Conservation (phyloP, 768 basidiomycete genomes). For the Mrakia hoshinonis region DNA sequence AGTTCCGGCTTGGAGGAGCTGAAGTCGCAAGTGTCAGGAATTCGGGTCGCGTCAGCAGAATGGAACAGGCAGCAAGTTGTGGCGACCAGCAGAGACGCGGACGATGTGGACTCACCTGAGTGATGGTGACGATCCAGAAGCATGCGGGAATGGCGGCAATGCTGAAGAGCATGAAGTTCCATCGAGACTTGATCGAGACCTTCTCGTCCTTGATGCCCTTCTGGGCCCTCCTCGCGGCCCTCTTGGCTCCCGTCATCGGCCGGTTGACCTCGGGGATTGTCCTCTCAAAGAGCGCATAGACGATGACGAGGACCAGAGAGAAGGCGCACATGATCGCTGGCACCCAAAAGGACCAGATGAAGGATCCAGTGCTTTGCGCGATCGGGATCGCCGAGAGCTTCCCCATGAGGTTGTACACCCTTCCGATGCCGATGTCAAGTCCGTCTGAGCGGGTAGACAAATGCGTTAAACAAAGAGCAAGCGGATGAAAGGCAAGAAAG, state of each 20-base stretch:
- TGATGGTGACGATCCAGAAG: constrained; percentile 29
- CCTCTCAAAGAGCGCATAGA: constrained; percentile 36
- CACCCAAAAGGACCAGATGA: constrained; percentile 40
- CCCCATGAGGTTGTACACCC: constrained; percentile 32
- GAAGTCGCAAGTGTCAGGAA: too few relatives aligned
- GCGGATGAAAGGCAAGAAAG: neutral
- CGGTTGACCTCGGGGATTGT: constrained; percentile 32
- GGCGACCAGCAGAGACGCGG: too few relatives aligned
- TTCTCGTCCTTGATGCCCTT: neutral
- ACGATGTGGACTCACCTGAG: neutral
- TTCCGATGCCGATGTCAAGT: constrained; percentile 38
- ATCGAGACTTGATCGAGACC: neutral
- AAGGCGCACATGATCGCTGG: constrained; percentile 35
- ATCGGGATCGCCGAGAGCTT: constrained; percentile 37
- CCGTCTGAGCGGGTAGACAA: constrained; percentile 31
- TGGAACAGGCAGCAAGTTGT: too few relatives aligned
- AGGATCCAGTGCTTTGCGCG: constrained; percentile 36
- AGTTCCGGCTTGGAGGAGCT: constrained; percentile 37
- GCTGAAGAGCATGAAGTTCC: constrained; percentile 8
- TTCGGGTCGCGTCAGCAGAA: too few relatives aligned
- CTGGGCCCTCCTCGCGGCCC: constrained; percentile 1
- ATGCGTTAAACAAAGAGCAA: neutral
- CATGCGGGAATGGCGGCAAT: constrained; percentile 26
- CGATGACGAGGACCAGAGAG: constrained; percentile 33
- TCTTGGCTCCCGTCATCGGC: constrained; percentile 23